These are phyloP conservation scores for Pyrus communis DNA, from an alignment of 306 rosid genomes.

Conservation along the genomic window DNA sequence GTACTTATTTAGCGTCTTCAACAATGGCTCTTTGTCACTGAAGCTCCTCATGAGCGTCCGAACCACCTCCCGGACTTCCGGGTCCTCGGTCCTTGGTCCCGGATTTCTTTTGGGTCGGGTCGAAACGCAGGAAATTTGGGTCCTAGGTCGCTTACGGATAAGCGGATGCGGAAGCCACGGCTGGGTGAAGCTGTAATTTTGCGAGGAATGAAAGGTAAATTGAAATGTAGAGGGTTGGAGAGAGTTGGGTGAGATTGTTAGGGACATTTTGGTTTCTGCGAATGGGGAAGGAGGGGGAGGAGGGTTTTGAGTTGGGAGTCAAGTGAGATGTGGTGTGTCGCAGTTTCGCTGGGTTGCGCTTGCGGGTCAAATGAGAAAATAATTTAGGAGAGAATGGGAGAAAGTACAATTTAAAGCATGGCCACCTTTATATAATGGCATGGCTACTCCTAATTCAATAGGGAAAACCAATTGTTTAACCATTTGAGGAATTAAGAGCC, in stretches of 20 bases:
- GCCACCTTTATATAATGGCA: too few relatives aligned
- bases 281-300: neutral
- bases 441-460: too few relatives aligned
- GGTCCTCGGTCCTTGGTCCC: conserved; percentile 13
- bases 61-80: conserved; percentile 63
- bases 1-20: conserved; percentile 66
- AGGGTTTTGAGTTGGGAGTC: neutral
- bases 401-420: too few relatives aligned
- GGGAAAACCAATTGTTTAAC: too few relatives aligned
- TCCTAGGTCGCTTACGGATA: neutral
- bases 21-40: conserved; percentile 61
- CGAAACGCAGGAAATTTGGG: conserved; percentile 35
- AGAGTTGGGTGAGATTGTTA: conserved; percentile 13
- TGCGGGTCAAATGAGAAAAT: too few relatives aligned
- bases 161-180: conserved; percentile 26
- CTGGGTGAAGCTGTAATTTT: conserved; percentile 2
- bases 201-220: conserved; percentile 14
- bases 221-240: conserved; percentile 19
- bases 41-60: conserved; percentile 43
- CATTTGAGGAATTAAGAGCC: too few relatives aligned
- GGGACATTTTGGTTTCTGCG: conserved; percentile 18
- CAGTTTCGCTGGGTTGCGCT: neutral
- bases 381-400: too few relatives aligned
- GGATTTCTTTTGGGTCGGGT: conserved; percentile 32
- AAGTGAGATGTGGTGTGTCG: neutral